Percentiles rank a stretch among this genome's conserved stretches.
phyloP scores from a whole-genome alignment of 2,329 filamentous ascomycete species.

The Hymenoscyphus fraxineus region DNA sequence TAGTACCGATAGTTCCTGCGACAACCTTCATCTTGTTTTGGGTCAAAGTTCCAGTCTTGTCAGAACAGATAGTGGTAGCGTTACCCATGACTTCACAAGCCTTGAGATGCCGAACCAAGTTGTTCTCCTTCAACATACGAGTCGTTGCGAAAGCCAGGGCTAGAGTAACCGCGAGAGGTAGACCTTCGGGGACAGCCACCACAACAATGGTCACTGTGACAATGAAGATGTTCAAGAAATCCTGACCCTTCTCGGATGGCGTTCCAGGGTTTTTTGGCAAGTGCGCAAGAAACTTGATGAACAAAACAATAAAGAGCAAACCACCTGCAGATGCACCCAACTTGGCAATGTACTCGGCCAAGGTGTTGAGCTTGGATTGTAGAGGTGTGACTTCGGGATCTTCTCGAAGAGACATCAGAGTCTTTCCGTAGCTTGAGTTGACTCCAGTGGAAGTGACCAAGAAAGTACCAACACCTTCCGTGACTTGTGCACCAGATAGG shows the following conservation, averaged over 20 bases:
- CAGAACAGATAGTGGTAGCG: constrained; percentile 72
- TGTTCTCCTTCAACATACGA: constrained; percentile 66
- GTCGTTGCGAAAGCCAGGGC: constrained; percentile 66
- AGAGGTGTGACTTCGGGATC: constrained; percentile 75
- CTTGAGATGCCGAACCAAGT: constrained; percentile 62
- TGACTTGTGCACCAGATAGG: constrained; percentile 72
- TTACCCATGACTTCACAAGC: constrained; percentile 72
- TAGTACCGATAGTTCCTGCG: constrained; percentile 62
- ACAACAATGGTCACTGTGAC: constrained; percentile 64
- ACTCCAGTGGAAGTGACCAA: constrained; percentile 71
- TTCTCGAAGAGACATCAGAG: constrained; percentile 72
- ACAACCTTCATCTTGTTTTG: constrained; percentile 76
- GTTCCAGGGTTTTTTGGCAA: constrained; percentile 48
- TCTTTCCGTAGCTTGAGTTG: constrained; percentile 72
- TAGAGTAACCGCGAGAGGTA: constrained; percentile 64
- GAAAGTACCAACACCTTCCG: constrained; percentile 71
- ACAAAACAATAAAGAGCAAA: constrained; percentile 71
- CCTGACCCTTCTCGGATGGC: constrained; percentile 55
- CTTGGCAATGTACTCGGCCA: constrained; percentile 79
- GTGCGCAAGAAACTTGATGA: constrained; percentile 71
- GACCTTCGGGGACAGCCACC: constrained; percentile 64
- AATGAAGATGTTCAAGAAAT: constrained; percentile 60
- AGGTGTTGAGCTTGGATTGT: constrained; percentile 71
- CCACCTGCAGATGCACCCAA: constrained; percentile 68
- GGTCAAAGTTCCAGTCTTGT: constrained; percentile 73